A percentile compares a stretch with the other conserved stretches of the same genome.
These are phyloP conservation scores for Rhizopogon vesiculosus DNA, from an alignment of 768 basidiomycete genomes.

Conservation along the genomic window DNA sequence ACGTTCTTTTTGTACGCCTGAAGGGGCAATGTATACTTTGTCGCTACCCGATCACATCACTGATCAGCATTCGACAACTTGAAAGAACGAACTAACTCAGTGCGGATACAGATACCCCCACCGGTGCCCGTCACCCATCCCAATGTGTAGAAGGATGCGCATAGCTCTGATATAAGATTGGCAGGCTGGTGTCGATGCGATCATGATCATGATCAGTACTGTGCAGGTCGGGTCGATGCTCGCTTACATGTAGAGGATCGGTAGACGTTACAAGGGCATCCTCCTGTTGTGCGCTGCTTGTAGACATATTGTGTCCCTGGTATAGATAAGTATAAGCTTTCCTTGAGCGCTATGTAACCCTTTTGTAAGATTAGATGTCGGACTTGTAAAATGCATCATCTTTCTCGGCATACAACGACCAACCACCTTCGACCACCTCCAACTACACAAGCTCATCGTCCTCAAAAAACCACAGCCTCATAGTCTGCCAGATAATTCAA, in stretches of 20 bases:
- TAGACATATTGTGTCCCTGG: neutral
- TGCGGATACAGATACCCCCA: constrained; percentile 71
- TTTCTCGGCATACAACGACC: too few relatives aligned
- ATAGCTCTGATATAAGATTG: constrained; percentile 86
- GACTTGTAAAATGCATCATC: too few relatives aligned
- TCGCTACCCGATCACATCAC: constrained; percentile 37
- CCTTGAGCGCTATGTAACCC: too few relatives aligned
- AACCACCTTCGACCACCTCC: too few relatives aligned
- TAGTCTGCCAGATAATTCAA: constrained; percentile 8
- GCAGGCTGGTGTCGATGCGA: constrained; percentile 54
- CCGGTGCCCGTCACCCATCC: constrained; percentile 95
- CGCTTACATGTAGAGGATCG: constrained; percentile 60
- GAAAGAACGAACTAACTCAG: constrained; percentile 41
- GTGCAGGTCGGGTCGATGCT: neutral
- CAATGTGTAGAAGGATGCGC: constrained; percentile 76
- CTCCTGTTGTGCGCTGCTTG: constrained; percentile 5
- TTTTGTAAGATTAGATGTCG: too few relatives aligned
- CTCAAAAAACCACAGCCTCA: too few relatives aligned
- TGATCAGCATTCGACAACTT: neutral
- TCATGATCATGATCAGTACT: neutral
- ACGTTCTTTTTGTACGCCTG: constrained; percentile 88
- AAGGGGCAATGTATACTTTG: constrained; percentile 82
- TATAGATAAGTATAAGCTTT: too few relatives aligned
- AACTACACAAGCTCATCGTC: too few relatives aligned
- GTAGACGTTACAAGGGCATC: constrained; percentile 55